Evolutionary conservation across 306 rosid species (phyloP).

Genomic region (Medicago ruthenica): DNA sequence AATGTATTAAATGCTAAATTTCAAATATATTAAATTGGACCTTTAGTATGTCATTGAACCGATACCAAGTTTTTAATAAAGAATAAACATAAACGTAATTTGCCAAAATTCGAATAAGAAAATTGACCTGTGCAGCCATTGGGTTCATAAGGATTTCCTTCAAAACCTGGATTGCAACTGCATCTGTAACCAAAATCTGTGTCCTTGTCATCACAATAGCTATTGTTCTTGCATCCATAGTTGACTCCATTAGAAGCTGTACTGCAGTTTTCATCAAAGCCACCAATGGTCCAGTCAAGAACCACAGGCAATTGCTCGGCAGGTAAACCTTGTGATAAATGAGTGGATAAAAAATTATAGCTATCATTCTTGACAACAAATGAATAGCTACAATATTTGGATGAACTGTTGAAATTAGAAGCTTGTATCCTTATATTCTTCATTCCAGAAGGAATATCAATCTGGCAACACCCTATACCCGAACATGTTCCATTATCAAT

Average conservation of each 20-base stretch:
- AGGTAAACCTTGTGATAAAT: constrained; percentile 3
- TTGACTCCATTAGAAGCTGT: neutral
- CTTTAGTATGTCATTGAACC: too few relatives aligned
- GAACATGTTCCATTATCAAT: constrained; percentile 4
- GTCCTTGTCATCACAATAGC: neutral
- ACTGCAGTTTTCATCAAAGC: neutral
- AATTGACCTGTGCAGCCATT: neutral
- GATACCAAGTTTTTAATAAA: too few relatives aligned
- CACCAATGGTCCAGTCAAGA: neutral
- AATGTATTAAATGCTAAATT: too few relatives aligned
- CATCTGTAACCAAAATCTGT: neutral
- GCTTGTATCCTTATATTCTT: neutral
- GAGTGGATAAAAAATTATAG: neutral
- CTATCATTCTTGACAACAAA: neutral
- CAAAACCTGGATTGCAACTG: neutral
- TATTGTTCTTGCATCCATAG: neutral
- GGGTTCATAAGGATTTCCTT: neutral
- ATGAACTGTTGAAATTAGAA: neutral
- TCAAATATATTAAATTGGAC: too few relatives aligned
- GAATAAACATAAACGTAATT: too few relatives aligned
- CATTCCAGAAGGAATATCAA: constrained; percentile 3
- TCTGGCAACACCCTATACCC: constrained; percentile 24
- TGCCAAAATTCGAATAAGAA: neutral
- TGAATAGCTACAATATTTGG: neutral
- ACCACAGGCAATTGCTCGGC: neutral